Conservation (phyloP, 148 eudicot genomes). For the Arbutus unedo region DNA sequence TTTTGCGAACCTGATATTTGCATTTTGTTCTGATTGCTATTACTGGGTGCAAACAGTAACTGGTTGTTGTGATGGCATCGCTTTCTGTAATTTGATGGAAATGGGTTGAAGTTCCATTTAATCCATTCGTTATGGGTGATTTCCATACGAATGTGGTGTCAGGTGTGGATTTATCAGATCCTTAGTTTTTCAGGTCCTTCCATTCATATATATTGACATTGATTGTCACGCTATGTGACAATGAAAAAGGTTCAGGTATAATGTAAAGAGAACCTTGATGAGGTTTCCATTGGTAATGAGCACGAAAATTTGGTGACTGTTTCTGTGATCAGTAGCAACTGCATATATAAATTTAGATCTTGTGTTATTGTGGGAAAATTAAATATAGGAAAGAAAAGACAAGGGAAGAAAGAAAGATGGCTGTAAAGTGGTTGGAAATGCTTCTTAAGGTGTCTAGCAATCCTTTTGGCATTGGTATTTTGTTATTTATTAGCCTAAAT, state of each 20-base stretch:
- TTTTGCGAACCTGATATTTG: not conserved
- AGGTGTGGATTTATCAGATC: not conserved
- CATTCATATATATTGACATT: not conserved
- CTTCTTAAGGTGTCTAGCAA: not conserved
- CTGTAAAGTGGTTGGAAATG: not conserved
- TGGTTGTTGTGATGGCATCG: not conserved
- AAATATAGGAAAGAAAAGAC: not conserved
- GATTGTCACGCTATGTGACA: not conserved
- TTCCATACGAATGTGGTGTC: not conserved
- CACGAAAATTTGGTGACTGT: too few relatives aligned
- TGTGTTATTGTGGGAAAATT: not conserved
- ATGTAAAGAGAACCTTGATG: too few relatives aligned
- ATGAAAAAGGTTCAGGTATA: not conserved
- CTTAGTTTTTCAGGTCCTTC: not conserved
- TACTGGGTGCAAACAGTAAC: not conserved
- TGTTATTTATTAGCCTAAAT: not conserved
- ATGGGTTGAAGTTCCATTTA: not conserved
- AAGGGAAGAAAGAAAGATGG: not conserved
- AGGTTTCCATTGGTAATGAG: too few relatives aligned
- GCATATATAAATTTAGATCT: not conserved
- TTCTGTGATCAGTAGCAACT: not conserved
- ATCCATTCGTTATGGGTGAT: not conserved
- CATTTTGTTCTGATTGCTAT: not conserved
- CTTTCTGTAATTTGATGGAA: not conserved
- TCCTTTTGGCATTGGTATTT: not conserved